These are phyloP conservation scores for Pestalotiopsis sp. DNA, from an alignment of 2,329 filamentous ascomycete species.

Conservation along the genomic window DNA sequence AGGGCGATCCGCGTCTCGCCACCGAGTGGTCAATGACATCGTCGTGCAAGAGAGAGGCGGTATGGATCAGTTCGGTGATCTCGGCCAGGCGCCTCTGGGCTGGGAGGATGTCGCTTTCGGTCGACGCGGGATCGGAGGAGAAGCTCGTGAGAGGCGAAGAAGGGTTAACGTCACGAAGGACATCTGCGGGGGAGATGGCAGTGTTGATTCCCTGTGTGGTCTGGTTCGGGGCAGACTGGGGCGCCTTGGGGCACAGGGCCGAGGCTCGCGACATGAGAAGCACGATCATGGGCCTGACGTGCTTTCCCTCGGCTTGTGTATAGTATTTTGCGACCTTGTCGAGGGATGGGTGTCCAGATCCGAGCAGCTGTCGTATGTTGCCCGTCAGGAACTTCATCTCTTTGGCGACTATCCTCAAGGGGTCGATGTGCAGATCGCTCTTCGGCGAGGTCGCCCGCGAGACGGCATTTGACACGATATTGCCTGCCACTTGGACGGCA, in stretches of 20 bases:
- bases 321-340: constrained; percentile 98
- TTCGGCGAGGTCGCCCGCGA: constrained; percentile 56
- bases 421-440: constrained; percentile 77
- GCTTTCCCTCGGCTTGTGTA: constrained; percentile 94
- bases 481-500: constrained; percentile 70
- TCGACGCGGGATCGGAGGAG: constrained; percentile 44
- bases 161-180: constrained; percentile 83
- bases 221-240: constrained; percentile 40
- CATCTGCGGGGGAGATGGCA: constrained; percentile 55
- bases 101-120: constrained; percentile 77
- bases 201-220: constrained; percentile 52
- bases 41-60: constrained; percentile 93
- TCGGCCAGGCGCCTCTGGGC: constrained; percentile 90
- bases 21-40: constrained; percentile 96
- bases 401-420: constrained; percentile 86
- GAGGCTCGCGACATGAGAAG: constrained; percentile 96
- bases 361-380: constrained; percentile 90
- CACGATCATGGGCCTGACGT: constrained; percentile 91
- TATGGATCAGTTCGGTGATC: constrained; percentile 97
- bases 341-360: constrained; percentile 90
- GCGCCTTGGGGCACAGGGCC: constrained; percentile 69
- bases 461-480: constrained; percentile 70
- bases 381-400: constrained; percentile 96
- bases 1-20: constrained; percentile 80
- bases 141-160: constrained; percentile 58